Percentiles rank a stretch among this genome's conserved stretches.
These are phyloP conservation scores for Cyclocybe cylindracea DNA, from an alignment of 768 basidiomycete genomes.

Conservation along the genomic window DNA sequence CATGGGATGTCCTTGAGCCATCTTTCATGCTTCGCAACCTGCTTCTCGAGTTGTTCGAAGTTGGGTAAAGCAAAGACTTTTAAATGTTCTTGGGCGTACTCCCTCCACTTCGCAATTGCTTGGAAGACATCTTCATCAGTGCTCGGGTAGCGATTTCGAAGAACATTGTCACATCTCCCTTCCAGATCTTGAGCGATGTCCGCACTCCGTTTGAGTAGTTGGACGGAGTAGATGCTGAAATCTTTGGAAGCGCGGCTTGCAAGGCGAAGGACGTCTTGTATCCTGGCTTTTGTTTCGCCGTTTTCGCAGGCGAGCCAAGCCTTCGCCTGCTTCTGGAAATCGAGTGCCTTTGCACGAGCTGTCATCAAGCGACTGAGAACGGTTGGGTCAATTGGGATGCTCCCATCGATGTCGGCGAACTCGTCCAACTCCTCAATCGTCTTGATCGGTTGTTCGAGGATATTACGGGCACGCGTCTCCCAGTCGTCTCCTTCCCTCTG, in stretches of 20 bases:
- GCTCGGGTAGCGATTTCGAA: conserved; percentile 61
- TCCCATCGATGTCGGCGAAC: conserved; percentile 63
- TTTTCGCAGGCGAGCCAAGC: conserved; percentile 65
- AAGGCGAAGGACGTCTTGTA: conserved; percentile 69
- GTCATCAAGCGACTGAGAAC: conserved; percentile 67
- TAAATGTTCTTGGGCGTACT: conserved; percentile 71
- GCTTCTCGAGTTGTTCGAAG: conserved; percentile 71
- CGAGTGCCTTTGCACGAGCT: conserved; percentile 68
- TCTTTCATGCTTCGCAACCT: conserved; percentile 63
- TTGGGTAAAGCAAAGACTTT: conserved; percentile 71
- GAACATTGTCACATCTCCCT: conserved; percentile 69
- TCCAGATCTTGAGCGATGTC: conserved; percentile 82
- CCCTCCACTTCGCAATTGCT: conserved; percentile 72
- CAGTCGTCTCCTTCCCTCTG: conserved; percentile 72
- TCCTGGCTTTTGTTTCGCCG: conserved; percentile 56
- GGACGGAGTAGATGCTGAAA: conserved; percentile 67
- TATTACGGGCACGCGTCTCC: conserved; percentile 67
- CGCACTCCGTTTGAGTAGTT: conserved; percentile 66
- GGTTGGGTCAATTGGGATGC: conserved; percentile 68
- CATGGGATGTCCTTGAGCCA: conserved; percentile 81
- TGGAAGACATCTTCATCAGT: conserved; percentile 67
- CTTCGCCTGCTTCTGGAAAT: conserved; percentile 78
- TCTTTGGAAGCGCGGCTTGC: conserved; percentile 75
- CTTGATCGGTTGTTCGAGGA: conserved; percentile 70
- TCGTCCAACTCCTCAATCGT: conserved; percentile 77